Evolutionary conservation across 176 grass and related monocot genomes (phyloP).

Genomic region (Tuctoria greenei): DNA sequence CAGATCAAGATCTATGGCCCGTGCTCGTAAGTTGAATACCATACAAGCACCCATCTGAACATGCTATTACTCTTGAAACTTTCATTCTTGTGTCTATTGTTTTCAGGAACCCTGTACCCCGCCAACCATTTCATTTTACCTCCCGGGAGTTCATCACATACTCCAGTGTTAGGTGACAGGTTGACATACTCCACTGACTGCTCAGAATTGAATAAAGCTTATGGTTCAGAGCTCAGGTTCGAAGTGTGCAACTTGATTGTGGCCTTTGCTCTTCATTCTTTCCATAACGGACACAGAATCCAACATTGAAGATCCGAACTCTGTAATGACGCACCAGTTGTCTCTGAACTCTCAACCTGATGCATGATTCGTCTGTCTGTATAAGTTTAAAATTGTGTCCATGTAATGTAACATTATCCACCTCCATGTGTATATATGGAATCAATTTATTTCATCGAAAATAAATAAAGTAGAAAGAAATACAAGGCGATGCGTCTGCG

Average conservation of each 20-base stretch:
- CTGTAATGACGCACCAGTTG: neutral
- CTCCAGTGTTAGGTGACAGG: slow-evolving; percentile 59
- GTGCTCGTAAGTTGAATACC: slow-evolving; percentile 63
- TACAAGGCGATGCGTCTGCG: too few relatives aligned
- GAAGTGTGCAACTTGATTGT: neutral
- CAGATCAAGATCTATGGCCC: slow-evolving; percentile 93
- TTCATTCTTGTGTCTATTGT: slow-evolving; percentile 27
- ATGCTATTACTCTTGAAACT: neutral
- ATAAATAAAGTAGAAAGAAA: too few relatives aligned
- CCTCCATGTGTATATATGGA: neutral
- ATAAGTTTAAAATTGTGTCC: neutral
- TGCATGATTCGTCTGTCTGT: neutral
- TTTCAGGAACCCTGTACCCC: slow-evolving; percentile 49
- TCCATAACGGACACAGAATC: neutral
- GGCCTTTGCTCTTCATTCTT: neutral
- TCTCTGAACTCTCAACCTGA: neutral
- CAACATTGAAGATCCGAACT: neutral
- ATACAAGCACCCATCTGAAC: neutral
- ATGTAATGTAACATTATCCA: neutral
- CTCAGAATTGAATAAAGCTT: neutral
- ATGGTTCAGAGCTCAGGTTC: neutral
- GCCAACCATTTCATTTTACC: slow-evolving; percentile 84
- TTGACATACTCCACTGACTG: neutral
- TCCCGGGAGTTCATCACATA: slow-evolving; percentile 86
- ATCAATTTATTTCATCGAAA: too few relatives aligned